phyloP scores from a whole-genome alignment of 331 rosid genomes.

The Malus hybrid region DNA sequence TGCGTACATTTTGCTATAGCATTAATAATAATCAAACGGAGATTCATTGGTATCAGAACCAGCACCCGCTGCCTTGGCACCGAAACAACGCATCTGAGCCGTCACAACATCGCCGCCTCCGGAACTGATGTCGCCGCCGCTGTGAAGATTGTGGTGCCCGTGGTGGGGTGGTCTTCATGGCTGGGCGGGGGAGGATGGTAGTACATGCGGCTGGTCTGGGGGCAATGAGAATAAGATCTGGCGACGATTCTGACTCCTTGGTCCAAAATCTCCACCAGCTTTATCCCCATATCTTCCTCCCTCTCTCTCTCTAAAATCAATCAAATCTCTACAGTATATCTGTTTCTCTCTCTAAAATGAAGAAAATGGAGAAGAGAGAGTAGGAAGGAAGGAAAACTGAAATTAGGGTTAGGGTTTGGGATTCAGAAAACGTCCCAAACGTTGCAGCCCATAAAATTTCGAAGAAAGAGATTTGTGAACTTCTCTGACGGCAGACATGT shows the following conservation, averaged over 20 bases:
- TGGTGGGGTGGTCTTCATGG: slow-evolving; percentile 18
- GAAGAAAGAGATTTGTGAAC: background rate
- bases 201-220: slow-evolving; percentile 64
- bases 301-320: background rate
- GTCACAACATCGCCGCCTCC: background rate
- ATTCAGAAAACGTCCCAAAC: slow-evolving; percentile 27
- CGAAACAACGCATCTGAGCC: slow-evolving; percentile 18
- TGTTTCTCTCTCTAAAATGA: background rate
- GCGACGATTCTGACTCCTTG: slow-evolving; percentile 43
- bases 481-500: background rate
- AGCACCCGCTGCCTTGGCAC: slow-evolving; percentile 13
- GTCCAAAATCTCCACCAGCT: slow-evolving; percentile 53
- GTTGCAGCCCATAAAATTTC: slow-evolving; percentile 1
- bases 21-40: slow-evolving; percentile 22
- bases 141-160: background rate
- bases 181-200: slow-evolving; percentile 55
- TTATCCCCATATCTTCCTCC: slow-evolving; percentile 25
- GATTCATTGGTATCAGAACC: slow-evolving; percentile 23
- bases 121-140: background rate
- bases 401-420: background rate
- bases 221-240: slow-evolving; percentile 58
- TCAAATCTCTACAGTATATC: background rate
- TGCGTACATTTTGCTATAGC: background rate
- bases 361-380: background rate
- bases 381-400: background rate